Conservation (phyloP, 495 filamentous ascomycete species). For the Aspergillus mulundensis region DNA sequence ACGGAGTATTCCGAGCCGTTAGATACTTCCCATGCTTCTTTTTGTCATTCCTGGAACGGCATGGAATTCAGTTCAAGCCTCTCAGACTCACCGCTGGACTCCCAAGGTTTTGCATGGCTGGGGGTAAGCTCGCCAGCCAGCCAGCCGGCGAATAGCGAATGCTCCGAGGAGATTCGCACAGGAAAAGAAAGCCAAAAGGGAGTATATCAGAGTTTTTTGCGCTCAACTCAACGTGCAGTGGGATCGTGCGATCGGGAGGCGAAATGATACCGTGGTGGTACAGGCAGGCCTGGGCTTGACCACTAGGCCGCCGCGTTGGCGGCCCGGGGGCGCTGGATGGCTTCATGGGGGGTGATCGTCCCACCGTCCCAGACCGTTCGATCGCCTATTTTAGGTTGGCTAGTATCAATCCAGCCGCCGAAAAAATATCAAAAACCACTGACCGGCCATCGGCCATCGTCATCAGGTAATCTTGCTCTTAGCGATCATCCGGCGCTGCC, state of each 20-base stretch:
- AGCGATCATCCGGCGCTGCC: not conserved
- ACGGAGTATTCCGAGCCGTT: not conserved
- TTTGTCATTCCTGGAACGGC: not conserved
- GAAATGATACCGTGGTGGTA: conserved; percentile 10
- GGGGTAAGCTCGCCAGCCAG: not conserved
- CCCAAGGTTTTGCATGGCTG: not conserved
- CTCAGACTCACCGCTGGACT: not conserved
- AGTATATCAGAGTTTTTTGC: conserved; percentile 11
- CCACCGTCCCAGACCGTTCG: conserved; percentile 29
- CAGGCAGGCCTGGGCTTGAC: conserved; percentile 9
- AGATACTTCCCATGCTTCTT: not conserved
- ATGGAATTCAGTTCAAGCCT: not conserved
- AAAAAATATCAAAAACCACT: not conserved
- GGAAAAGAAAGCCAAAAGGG: not conserved
- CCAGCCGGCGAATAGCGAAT: conserved; percentile 5
- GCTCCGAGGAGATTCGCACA: conserved; percentile 6
- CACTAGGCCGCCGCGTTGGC: conserved; percentile 8
- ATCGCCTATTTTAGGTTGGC: conserved; percentile 28
- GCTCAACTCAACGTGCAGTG: not conserved
- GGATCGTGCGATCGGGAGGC: conserved; percentile 20
- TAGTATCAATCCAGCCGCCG: conserved; percentile 2
- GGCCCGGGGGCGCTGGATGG: conserved; percentile 17
- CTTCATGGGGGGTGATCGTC: conserved; percentile 18
- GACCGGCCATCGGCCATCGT: not conserved
- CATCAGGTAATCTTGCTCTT: not conserved